phyloP scores from a whole-genome alignment of 1,284 basidiomycete genomes.

The Trametes hirsuta region DNA sequence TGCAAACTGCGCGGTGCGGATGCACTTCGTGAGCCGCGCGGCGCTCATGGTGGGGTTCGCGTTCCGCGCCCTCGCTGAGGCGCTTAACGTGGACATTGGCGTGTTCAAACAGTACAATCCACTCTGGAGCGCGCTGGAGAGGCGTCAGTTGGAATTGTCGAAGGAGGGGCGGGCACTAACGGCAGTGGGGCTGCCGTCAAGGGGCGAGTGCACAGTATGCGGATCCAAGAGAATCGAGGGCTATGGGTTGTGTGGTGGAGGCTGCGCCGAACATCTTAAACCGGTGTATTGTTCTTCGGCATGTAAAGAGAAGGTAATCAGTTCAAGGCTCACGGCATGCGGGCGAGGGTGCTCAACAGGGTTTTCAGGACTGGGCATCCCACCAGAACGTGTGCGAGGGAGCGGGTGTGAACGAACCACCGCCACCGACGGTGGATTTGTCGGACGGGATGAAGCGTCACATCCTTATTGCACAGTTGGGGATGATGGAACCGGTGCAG shows the following conservation, averaged over 20 bases:
- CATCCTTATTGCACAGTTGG: too few relatives aligned
- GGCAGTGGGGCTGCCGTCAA: neutral
- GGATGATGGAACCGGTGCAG: too few relatives aligned
- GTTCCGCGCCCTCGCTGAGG: neutral
- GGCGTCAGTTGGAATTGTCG: neutral
- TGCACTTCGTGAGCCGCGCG: neutral
- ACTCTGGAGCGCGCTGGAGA: neutral
- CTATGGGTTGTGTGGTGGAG: constrained; percentile 5
- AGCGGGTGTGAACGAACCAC: too few relatives aligned
- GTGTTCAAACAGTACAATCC: neutral
- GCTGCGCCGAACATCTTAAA: constrained; percentile 14
- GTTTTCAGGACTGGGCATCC: neutral
- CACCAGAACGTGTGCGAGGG: neutral
- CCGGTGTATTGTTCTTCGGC: constrained; percentile 20
- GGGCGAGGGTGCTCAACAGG: neutral
- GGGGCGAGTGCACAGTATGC: neutral
- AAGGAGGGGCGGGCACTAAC: neutral
- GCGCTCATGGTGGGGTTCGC: neutral
- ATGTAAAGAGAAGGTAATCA: constrained; percentile 8
- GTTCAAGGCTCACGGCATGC: neutral
- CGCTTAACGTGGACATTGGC: neutral
- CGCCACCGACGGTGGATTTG: too few relatives aligned
- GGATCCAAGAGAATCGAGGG: neutral
- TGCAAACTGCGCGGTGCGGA: neutral
- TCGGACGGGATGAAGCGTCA: too few relatives aligned